These are phyloP conservation scores for Ascochyta rabiei DNA, from an alignment of 2,329 filamentous ascomycete species.

Conservation along the genomic window DNA sequence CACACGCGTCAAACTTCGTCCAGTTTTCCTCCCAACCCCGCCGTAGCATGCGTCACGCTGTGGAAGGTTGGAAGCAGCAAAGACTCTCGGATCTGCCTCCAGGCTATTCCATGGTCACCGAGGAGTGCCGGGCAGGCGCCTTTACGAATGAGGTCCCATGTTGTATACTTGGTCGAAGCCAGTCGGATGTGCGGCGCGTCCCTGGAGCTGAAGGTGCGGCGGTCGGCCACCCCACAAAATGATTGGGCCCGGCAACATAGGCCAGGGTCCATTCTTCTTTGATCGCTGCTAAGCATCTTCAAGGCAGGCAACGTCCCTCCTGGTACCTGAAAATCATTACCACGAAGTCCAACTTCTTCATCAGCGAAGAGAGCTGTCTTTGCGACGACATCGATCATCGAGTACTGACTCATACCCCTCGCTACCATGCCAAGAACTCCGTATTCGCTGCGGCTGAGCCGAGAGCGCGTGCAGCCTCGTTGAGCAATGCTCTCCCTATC, in stretches of 20 bases:
- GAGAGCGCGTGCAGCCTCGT: conserved; percentile 8
- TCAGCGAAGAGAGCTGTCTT: background rate
- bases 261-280: conserved; percentile 8
- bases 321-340: background rate
- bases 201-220: background rate
- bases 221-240: conserved; percentile 6
- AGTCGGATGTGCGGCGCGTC: conserved; percentile 9
- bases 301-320: background rate
- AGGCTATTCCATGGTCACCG: too few species aligned
- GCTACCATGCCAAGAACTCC: conserved; percentile 16
- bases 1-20: background rate
- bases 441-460: conserved; percentile 19
- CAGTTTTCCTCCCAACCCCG: background rate
- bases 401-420: background rate
- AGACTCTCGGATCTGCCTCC: too few species aligned
- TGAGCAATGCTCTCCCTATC: background rate
- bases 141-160: background rate
- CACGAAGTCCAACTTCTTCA: background rate
- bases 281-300: conserved; percentile 3
- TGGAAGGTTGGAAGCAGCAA: background rate
- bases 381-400: background rate
- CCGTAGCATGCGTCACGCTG: background rate
- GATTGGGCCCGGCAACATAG: conserved; percentile 3
- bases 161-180: background rate
- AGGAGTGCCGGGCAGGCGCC: background rate